Evolutionary conservation across 164 flowering plant species (phyloP), one percentile per base, ranked within the genome.

Genomic region (Kingdonia uniflora): DNA sequence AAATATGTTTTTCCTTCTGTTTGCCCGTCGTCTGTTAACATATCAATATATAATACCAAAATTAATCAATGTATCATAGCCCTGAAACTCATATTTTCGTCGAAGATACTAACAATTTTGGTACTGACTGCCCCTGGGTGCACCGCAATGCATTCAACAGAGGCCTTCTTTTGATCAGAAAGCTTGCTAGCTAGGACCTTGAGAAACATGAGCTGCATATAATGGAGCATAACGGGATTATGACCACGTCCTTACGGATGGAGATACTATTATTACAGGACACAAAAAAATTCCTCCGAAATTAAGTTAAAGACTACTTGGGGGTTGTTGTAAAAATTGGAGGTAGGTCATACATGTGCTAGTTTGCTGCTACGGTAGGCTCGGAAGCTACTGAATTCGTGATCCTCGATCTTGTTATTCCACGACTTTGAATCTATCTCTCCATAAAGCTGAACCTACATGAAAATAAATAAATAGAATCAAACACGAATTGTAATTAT

Each of bases 141-240:
- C 26, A 47, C 51, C 10, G 51, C 68, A 51, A 68, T 55, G 57
- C 67, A 63, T 14, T 59, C 55, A 24, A 63, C 44, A 57, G 52
- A 51, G 38, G 52, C 40, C 17, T 45, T 24, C 14, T 33, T 51
- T 12, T 55, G 48, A 0, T 68, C 62, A 13, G 33, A 6, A 25
- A 68, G 56, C 62, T 60, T 68, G 48, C 17, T 24, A 16, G 68
- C 72, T 15, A 68, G 48, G n/a, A 39, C 42, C 52, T 57, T 68
- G 8, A 68, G 62, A 44, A 68, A 68, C 72, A 68, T 64, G 45
- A 68, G 64, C 71, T 68, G 60, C 25, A 50, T 16, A 5, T 11
- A 40, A 47, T 47, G 6, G 15, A 17, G n/a, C 19, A 19, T 17
- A n/a, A 56, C 15, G 13, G 12, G 45, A 33, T 14, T 43, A 26